Percentiles rank a stretch among this genome's conserved stretches.
Conservation (phyloP, 108 stramenopile species). For the Epithemia pelagica region DNA sequence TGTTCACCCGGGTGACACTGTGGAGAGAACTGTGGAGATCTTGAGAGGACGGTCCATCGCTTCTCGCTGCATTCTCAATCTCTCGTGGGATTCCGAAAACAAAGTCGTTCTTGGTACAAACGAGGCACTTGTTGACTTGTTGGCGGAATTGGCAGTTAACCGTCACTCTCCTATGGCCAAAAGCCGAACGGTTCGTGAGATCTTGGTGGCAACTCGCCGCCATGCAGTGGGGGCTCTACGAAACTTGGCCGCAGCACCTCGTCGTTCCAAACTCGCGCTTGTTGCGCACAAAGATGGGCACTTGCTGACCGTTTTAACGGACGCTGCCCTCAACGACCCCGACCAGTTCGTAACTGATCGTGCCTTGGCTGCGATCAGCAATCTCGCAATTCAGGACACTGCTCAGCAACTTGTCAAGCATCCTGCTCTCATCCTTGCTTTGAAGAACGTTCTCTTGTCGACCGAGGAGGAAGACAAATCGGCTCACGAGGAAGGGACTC, state of each 20-base stretch:
- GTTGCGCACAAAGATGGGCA: slow-evolving; percentile 30
- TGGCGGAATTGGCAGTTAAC: slow-evolving; percentile 27
- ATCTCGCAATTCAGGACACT: slow-evolving; percentile 45
- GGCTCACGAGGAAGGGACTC: slow-evolving; percentile 8
- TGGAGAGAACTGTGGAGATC: slow-evolving; percentile 30
- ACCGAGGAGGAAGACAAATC: slow-evolving; percentile 1
- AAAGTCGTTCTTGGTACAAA: slow-evolving; percentile 38
- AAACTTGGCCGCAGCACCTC: slow-evolving; percentile 48
- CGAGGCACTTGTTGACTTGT: slow-evolving; percentile 20
- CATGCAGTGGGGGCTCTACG: slow-evolving; percentile 44
- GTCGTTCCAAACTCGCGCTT: slow-evolving; percentile 34
- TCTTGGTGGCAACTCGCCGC: slow-evolving; percentile 39
- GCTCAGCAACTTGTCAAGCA: slow-evolving; percentile 32
- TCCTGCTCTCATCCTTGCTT: slow-evolving; percentile 29
- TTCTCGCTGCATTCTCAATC: slow-evolving; percentile 47
- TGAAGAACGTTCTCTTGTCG: slow-evolving; percentile 28
- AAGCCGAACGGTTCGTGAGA: slow-evolving; percentile 32
- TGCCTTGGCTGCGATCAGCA: slow-evolving; percentile 42
- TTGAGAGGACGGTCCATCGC: slow-evolving; percentile 40
- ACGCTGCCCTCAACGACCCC: slow-evolving; percentile 34
- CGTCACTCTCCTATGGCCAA: slow-evolving; percentile 19
- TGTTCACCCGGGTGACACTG: slow-evolving; percentile 19
- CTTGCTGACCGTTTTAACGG: slow-evolving; percentile 37
- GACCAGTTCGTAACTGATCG: slow-evolving; percentile 30
- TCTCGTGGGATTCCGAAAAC: slow-evolving; percentile 53